Base-by-base conservation (phyloP, 441 rosid species). In the Euphorbia celastroides region DNA sequence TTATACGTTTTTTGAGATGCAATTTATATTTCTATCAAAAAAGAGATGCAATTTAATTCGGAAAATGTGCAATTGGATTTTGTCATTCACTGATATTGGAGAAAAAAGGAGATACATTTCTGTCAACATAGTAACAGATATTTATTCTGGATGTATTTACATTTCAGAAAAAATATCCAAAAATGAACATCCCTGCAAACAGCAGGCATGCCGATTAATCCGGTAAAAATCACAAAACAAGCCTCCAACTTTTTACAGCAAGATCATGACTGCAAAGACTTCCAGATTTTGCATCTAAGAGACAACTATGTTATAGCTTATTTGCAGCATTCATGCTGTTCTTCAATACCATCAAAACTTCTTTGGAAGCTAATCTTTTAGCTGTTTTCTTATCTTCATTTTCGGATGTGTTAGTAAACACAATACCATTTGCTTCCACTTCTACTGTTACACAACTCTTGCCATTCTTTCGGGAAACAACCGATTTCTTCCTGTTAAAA, bases 271-370 rank as follows among this genome's bases (percentile, higher is more conserved):
- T 9, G 9, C 9, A 1, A 38, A 38, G 12, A 44, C n/a, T 44
- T 44, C 5, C 50, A 12, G 1, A 44, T 16, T 16, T n/a, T n/a
- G n/a, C 52, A 48, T 16, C 6, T 4, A 17, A 7, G 1, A 48
- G 52, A 16, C 52, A 3, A 17, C 6, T 12, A 59, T 36, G 66
- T 32, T 51, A 10, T 14, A 8, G 38, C 7, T 22, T 55, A 19
- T 10, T 32, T 20, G 11, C 11, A 0, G 20, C 17, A 5, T 26
- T 0, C 27, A 34, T 26, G 51, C 3, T 69, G 42, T 57, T 74
- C 70, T 83, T 92, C 64, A 94, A 71, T 0, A 70, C 77, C 70
- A 56, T 80, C 75, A 92, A 65, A 31, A 94, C 81, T 66, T 79
- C 79, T 67, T 72, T 84, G 28, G 75, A 77, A 71, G 96, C 98